phyloP scores from a whole-genome alignment of 148 eudicot species.

The Nepenthes gracilis region DNA sequence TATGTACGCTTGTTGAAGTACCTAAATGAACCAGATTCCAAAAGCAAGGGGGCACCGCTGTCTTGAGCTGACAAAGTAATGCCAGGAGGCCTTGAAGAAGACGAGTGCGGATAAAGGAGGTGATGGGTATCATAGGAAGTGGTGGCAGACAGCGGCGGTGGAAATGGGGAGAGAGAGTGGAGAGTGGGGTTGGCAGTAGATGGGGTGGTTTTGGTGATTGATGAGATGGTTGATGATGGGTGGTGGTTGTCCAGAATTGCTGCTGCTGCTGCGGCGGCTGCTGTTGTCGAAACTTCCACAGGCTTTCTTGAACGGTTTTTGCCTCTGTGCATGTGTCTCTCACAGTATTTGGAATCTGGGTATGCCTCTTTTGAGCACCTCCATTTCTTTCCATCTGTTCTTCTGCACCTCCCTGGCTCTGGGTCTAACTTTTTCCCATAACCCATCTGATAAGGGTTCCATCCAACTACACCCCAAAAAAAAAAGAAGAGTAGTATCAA shows the following conservation, averaged over 20 bases:
- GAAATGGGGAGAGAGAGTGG: conserved; percentile 13
- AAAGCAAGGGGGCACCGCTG: background rate
- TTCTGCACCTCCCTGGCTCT: conserved; percentile 91
- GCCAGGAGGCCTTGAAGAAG: background rate
- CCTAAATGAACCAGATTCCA: background rate
- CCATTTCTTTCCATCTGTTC: too few relatives aligned
- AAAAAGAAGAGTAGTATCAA: background rate
- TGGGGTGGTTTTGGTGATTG: conserved; percentile 14
- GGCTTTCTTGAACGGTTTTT: conserved; percentile 99
- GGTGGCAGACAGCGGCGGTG: background rate
- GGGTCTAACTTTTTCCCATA: conserved; percentile 80
- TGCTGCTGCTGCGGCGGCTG: conserved; percentile 15
- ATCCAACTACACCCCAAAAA: conserved; percentile 17
- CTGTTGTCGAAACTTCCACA: conserved; percentile 56
- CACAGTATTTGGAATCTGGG: conserved; percentile 95
- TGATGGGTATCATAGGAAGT: background rate
- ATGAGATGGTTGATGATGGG: conserved; percentile 5
- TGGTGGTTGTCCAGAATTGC: background rate
- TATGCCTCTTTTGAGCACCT: conserved; percentile 39
- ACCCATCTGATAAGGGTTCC: conserved; percentile 71
- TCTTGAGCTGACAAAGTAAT: background rate
- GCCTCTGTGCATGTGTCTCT: conserved; percentile 98
- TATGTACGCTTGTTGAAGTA: too few relatives aligned
- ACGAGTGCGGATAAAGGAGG: too few relatives aligned
- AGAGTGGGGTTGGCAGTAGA: background rate